These are phyloP conservation scores for Kazachstania taianensis DNA, from an alignment of 805 yeast genomes.

Conservation along the genomic window DNA sequence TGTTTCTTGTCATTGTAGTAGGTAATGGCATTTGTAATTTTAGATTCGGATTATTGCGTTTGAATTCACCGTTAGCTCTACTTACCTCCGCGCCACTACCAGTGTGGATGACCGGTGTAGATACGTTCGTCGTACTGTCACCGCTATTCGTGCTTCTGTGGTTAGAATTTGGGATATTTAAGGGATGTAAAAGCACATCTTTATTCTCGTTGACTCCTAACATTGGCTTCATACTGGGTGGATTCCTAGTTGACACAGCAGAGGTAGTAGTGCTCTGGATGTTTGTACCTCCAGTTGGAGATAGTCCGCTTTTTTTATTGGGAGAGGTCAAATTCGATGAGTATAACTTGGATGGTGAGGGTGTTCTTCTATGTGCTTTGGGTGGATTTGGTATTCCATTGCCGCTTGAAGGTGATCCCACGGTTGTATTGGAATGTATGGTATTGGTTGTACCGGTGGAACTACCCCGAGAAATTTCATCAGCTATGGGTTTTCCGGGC, in stretches of 20 bases:
- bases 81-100: conserved; percentile 13
- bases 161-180: conserved; percentile 21
- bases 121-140: background rate
- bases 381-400: background rate
- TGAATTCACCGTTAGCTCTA: conserved; percentile 27
- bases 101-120: conserved; percentile 4
- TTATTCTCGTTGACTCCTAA: conserved; percentile 13
- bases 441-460: background rate
- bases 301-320: conserved; percentile 16
- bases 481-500: conserved; percentile 8
- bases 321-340: conserved; percentile 25
- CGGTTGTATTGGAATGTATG: conserved; percentile 3
- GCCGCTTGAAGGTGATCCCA: conserved; percentile 6
- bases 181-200: conserved; percentile 26
- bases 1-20: conserved; percentile 31
- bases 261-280: conserved; percentile 16
- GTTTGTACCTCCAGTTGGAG: conserved; percentile 5
- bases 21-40: conserved; percentile 74
- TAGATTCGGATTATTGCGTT: conserved; percentile 43
- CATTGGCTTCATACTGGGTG: conserved; percentile 34
- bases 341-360: conserved; percentile 37
- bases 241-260: conserved; percentile 17
- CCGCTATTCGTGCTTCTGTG: conserved; percentile 3
- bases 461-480: conserved; percentile 11
- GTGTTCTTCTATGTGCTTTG: conserved; percentile 28